Percentiles rank a stretch among this genome's conserved stretches.
Evolutionary conservation across 176 grass and related monocot genomes (phyloP).

Genomic region (Ensete glaucum): DNA sequence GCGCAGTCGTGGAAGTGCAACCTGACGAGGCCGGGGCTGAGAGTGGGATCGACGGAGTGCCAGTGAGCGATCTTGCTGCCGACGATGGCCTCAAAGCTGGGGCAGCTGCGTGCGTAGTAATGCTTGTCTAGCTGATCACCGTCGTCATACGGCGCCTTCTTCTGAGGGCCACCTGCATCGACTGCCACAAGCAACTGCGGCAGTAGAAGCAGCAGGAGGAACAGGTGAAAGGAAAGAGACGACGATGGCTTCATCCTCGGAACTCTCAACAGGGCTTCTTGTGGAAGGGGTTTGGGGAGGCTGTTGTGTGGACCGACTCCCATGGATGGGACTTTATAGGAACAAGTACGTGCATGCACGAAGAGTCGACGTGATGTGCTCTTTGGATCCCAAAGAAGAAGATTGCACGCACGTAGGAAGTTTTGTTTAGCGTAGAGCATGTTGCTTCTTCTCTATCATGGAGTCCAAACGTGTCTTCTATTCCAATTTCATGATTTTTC

Average conservation of each 20-base stretch:
- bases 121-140: background rate
- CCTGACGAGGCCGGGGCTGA: conserved; percentile 43
- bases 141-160: background rate
- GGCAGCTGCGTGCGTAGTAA: conserved; percentile 43
- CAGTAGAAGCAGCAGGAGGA: conserved; percentile 17
- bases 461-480: too few species aligned
- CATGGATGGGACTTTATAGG: too few species aligned
- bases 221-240: background rate
- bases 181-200: conserved; percentile 3
- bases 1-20: conserved; percentile 63
- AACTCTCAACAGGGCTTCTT: too few species aligned
- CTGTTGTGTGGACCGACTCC: too few species aligned
- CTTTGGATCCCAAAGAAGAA: too few species aligned
- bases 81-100: conserved; percentile 43
- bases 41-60: conserved; percentile 27
- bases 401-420: too few species aligned
- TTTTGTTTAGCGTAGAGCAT: too few species aligned
- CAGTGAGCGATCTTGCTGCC: conserved; percentile 30
- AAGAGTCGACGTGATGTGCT: too few species aligned
- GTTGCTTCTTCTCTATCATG: too few species aligned
- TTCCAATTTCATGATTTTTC: too few species aligned
- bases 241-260: background rate
- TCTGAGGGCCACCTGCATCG: background rate
- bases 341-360: too few species aligned
- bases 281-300: too few species aligned